Evolutionary conservation across 371 early-diverging fungal genomes (phyloP).

Genomic region (Circinella umbellata): DNA sequence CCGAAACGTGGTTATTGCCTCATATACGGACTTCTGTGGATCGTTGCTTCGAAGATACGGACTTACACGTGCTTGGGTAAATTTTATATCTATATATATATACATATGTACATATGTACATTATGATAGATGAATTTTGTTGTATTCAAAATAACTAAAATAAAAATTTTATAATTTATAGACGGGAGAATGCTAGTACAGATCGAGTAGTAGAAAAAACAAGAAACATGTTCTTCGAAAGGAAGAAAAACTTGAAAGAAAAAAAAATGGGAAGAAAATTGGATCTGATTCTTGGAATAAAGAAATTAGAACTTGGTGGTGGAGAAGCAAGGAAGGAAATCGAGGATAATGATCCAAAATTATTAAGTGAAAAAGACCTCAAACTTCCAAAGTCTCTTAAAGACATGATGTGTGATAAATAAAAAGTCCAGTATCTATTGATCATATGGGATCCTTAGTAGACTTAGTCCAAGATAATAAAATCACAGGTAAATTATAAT

Average conservation of each 20-base stretch:
- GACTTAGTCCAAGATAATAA: slow-evolving; percentile 62
- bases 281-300: background rate
- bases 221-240: background rate
- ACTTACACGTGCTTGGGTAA: background rate
- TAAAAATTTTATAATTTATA: background rate
- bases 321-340: slow-evolving; percentile 1
- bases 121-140: background rate
- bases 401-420: background rate
- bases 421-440: slow-evolving; percentile 59
- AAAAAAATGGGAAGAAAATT: background rate
- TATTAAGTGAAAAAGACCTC: background rate
- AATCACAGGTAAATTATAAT: slow-evolving; percentile 56
- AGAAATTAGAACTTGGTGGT: slow-evolving; percentile 3
- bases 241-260: background rate
- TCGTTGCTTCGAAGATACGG: background rate
- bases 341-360: slow-evolving; percentile 5
- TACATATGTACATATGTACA: background rate
- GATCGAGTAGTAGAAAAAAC: background rate
- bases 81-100: background rate
- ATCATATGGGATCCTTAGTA: slow-evolving; percentile 67
- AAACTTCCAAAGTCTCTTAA: slow-evolving; percentile 10
- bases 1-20: background rate
- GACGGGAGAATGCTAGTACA: background rate
- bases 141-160: background rate
- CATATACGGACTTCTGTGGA: background rate